Evolutionary conservation across 345 rosid species (phyloP).

Genomic region (Citrus sp.): DNA sequence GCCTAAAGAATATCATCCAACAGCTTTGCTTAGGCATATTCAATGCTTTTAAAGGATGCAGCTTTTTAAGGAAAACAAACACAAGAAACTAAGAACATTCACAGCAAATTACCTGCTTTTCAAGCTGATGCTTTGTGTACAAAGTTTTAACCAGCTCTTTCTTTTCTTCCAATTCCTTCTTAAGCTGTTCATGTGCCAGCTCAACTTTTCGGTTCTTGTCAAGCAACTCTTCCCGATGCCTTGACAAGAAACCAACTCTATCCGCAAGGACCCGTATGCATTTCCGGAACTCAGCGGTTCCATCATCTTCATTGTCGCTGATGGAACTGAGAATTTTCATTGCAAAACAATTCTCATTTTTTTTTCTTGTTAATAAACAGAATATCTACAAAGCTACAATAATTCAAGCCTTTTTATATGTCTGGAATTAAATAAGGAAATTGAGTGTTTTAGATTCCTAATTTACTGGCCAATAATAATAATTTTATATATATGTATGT

Average conservation of each 20-base stretch:
- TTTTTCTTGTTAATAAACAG: not conserved
- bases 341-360: conserved; percentile 16
- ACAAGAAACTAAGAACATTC: not conserved
- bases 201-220: conserved; percentile 71
- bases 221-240: conserved; percentile 69
- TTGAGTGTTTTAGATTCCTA: not conserved
- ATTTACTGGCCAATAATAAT: not conserved
- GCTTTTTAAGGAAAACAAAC: not conserved
- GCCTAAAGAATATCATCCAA: conserved; percentile 44
- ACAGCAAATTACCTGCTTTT: conserved; percentile 74
- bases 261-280: conserved; percentile 75
- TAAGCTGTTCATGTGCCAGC: conserved; percentile 63
- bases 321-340: conserved; percentile 51
- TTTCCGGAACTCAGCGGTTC: conserved; percentile 65
- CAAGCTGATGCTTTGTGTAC: conserved; percentile 82
- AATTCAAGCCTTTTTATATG: not conserved
- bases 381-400: not conserved
- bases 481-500: not conserved
- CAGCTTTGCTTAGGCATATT: not conserved
- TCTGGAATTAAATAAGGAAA: not conserved
- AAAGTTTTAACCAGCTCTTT: conserved; percentile 73
- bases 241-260: conserved; percentile 70
- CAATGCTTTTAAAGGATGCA: not conserved
- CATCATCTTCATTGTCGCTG: conserved; percentile 74
- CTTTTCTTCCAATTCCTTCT: conserved; percentile 79